Percentiles rank a stretch among this genome's conserved stretches.
Evolutionary conservation across 2,329 filamentous ascomycete genomes (phyloP).

Genomic region (Alternaria ethzedia): DNA sequence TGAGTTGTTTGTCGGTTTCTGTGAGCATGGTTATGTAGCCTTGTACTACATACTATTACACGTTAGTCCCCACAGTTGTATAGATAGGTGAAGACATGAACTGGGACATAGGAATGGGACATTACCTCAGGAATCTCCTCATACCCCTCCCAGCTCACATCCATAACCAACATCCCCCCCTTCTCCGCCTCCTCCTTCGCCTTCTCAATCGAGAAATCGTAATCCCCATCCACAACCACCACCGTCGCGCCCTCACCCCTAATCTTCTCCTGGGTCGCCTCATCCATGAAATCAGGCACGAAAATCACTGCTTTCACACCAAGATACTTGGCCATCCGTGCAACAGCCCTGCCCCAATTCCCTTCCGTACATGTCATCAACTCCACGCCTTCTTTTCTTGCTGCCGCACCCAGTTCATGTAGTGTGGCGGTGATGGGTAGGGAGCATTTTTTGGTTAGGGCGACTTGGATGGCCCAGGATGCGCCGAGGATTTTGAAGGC

Average conservation of each 20-base stretch:
- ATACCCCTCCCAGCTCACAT: constrained; percentile 71
- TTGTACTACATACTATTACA: constrained; percentile 72
- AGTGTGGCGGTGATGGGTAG: constrained; percentile 55
- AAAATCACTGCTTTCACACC: constrained; percentile 64
- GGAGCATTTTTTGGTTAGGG: constrained; percentile 56
- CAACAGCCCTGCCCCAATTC: constrained; percentile 77
- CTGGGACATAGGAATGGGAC: not conserved
- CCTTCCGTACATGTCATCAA: constrained; percentile 75
- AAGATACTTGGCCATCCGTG: constrained; percentile 69
- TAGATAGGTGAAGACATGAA: not conserved
- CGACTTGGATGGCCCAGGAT: constrained; percentile 72
- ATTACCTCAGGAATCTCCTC: constrained; percentile 66
- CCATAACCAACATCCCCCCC: constrained; percentile 67
- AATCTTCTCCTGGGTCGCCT: constrained; percentile 62
- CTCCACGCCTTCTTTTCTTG: constrained; percentile 40
- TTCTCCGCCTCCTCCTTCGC: constrained; percentile 54
- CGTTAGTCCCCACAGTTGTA: constrained; percentile 5
- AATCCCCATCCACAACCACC: constrained; percentile 62
- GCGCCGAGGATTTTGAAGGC: constrained; percentile 84
- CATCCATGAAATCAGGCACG: constrained; percentile 66
- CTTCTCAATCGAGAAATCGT: constrained; percentile 66
- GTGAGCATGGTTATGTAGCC: constrained; percentile 76
- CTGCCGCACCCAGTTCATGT: constrained; percentile 49
- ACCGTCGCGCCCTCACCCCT: constrained; percentile 68
- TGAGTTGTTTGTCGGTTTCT: too few relatives aligned